Evolutionary conservation across 2,329 filamentous ascomycete species (phyloP), one percentile per base, ranked within the genome.

Genomic region (Penicillium sp.): DNA sequence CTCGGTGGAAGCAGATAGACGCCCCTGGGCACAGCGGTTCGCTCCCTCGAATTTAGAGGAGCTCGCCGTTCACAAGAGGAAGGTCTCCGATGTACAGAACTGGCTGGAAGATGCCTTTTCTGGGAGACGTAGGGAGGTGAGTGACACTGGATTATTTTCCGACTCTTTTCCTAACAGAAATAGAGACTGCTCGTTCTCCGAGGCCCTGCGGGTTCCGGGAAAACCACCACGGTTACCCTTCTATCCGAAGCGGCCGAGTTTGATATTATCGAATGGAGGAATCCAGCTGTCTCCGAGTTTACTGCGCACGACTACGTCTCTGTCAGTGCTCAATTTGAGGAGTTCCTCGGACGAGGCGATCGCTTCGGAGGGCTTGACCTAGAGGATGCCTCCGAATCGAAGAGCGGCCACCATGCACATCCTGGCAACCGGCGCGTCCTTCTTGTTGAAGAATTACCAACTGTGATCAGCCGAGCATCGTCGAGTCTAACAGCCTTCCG

Each of bases 31-130:
- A 13, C 90, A 96, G 57, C 81, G 84, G 56, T 97, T 89, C 67
- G 84, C 80, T 2, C 91, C 91, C 0, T 61, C 67, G 2, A 85
- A 79, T 56, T 67, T 96, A 10, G 83, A 89, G 13, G 91, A 97
- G 69, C 74, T 98, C 37, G 91, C 86, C 0, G 91, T 98, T 14
- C 90, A 98, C 68, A 96, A 94, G 73, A 93, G 81, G 59, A 98
- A 98, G 67, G 87, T 97, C 5, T 72, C 81, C 2, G 90, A 97
- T 69, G 90, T 97, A 37, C 80, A 83, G 48, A 77, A 72, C 48
- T 97, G 93, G 90, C 72, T 98, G 27, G 81, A 86, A 35, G 80
- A 84, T 61, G 87, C 89, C 14, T 78, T 89, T 51, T 67, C 69
- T 22, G 86, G 87, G 35, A 70, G 63, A 37, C 66, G 68, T 44